phyloP scores from a whole-genome alignment of 2,329 filamentous ascomycete species.

The Hypoxylon sp. region DNA sequence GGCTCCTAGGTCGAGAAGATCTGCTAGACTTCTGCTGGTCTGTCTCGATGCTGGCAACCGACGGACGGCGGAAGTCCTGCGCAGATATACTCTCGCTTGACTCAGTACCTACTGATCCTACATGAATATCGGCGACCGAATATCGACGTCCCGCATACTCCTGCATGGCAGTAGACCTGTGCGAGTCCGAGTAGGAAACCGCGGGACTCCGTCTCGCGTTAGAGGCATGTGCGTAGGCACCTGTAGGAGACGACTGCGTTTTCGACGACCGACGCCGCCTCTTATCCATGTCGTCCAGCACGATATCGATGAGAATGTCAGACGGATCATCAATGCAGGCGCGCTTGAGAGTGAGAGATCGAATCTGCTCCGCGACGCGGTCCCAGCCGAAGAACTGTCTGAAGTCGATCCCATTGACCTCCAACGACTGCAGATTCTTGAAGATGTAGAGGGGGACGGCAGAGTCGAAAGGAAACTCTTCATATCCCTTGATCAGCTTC shows the following conservation, averaged over 20 bases:
- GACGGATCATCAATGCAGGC: slow-evolving; percentile 88
- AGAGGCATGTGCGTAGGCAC: slow-evolving; percentile 67
- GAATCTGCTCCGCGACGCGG: slow-evolving; percentile 86
- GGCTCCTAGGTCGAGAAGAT: slow-evolving; percentile 70
- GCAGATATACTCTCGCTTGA: slow-evolving; percentile 51
- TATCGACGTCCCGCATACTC: slow-evolving; percentile 64
- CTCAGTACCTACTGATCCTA: slow-evolving; percentile 67
- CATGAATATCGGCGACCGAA: slow-evolving; percentile 59
- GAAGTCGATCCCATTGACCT: slow-evolving; percentile 95
- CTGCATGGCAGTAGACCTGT: slow-evolving; percentile 73
- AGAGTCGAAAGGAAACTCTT: slow-evolving; percentile 97
- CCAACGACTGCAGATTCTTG: slow-evolving; percentile 93
- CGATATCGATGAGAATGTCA: slow-evolving; percentile 90
- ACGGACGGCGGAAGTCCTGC: slow-evolving; percentile 52
- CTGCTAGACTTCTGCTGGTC: slow-evolving; percentile 58
- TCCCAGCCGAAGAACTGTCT: slow-evolving; percentile 98
- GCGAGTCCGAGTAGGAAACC: slow-evolving; percentile 69
- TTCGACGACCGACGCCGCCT: slow-evolving; percentile 88
- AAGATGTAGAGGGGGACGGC: slow-evolving; percentile 96
- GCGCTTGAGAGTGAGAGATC: slow-evolving; percentile 86
- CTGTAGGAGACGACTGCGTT: slow-evolving; percentile 79
- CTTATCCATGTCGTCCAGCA: slow-evolving; percentile 95
- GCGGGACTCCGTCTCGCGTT: slow-evolving; percentile 70
- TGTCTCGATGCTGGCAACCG: slow-evolving; percentile 55
- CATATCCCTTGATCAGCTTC: slow-evolving; percentile 87